Evolutionary conservation across 257 asterid species (phyloP), one percentile per base, ranked within the genome.

Genomic region (Solanum okadae): DNA sequence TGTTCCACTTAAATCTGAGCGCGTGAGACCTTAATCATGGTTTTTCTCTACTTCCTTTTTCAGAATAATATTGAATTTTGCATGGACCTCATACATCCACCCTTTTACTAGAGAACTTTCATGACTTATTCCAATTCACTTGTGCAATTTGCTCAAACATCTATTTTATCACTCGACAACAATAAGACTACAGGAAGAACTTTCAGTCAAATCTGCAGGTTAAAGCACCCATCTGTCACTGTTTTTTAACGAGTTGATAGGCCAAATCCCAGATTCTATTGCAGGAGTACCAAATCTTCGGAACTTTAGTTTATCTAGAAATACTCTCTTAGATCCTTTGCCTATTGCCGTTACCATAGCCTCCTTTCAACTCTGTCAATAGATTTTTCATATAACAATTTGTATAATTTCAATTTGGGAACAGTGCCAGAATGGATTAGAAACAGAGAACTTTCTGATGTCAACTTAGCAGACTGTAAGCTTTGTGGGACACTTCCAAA

Each of bases 221-320:
- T 96, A 88, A 94, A 92, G 93, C 98, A 37, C 92, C 95, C 67
- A 90, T 37, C 89, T 95, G 87, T 92, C 93, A 44, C 87, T 96
- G 92, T 91, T 94, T 79, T 91, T 93, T 14, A 95, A 95, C 83
- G 90, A 92, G 90, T 91, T 96, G 33, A 91, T 92, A 2, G 98
- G 98, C 78, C 93, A 87, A 90, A 92, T 96, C 87, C 98, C 99
- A 37, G 95, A 88, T 40, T 90, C 99, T 56, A 88, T 95, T 86
- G 88, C 98, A 22, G 91, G 89, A 83, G 73, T 95, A 37, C 95
- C 84, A 38, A 91, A 42, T 88, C 85, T 96, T 61, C 94, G 98
- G 98, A 92, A 93, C 90, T 95, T 96, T 40, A 94, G 92, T 86
- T 81, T 96, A 42, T 94, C 98, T 3, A 92, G 98, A 87, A 95